These are phyloP conservation scores for Verticillium albo-atrum DNA, from an alignment of 2,329 filamentous ascomycete genomes.

Conservation along the genomic window DNA sequence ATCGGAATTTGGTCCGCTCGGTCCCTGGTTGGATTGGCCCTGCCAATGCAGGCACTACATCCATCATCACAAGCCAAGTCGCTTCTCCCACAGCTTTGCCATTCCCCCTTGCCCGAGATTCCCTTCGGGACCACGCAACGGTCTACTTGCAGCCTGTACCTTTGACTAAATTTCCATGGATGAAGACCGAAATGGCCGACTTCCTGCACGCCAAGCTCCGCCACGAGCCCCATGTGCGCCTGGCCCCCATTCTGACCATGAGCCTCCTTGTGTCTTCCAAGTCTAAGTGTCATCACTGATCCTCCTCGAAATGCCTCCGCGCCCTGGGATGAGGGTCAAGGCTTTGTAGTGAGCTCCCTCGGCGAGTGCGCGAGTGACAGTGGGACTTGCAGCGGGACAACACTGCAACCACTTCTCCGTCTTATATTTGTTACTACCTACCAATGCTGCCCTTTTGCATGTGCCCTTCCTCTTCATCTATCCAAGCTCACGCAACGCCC, in stretches of 20 bases:
- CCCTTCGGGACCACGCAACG: neutral
- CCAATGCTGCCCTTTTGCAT: neutral
- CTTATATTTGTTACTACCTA: neutral
- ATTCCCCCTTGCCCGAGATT: neutral
- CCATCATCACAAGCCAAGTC: neutral
- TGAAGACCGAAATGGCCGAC: neutral
- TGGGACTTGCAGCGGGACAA: neutral
- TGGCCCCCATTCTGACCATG: neutral
- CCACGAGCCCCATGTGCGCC: neutral
- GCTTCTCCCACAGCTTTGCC: neutral
- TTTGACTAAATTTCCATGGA: no score
- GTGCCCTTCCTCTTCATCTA: no score
- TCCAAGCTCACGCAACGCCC: no score
- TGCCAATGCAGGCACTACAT: neutral
- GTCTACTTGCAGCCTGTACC: neutral
- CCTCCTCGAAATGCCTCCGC: neutral
- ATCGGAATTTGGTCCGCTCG: no score
- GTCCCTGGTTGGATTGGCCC: no score
- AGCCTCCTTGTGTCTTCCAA: constrained; percentile 6
- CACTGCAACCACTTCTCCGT: neutral
- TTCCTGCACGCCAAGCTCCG: neutral
- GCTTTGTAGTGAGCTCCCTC: neutral
- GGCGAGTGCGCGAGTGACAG: neutral
- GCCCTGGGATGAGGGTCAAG: neutral
- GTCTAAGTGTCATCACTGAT: constrained; percentile 13